These are phyloP conservation scores for Carex arenaria DNA, from an alignment of 202 grass and related monocot genomes.

Conservation along the genomic window DNA sequence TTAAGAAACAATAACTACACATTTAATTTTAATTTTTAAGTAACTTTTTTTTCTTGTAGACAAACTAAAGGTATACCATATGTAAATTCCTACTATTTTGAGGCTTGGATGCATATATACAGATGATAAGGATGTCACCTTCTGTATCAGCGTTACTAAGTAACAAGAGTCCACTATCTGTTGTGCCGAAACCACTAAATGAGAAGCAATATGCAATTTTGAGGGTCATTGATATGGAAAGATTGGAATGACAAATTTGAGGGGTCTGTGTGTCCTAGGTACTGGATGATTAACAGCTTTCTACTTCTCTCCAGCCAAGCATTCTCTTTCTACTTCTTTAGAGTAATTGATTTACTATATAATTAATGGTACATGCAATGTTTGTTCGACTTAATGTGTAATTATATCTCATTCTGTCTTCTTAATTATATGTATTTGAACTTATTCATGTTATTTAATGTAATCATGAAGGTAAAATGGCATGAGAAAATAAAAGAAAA, in stretches of 20 bases:
- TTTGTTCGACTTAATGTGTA: background rate
- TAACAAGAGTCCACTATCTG: background rate
- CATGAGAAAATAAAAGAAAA: background rate
- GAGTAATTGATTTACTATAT: background rate
- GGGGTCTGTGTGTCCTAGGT: background rate
- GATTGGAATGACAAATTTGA: background rate
- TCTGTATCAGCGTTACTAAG: background rate
- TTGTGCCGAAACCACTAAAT: background rate
- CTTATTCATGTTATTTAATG: background rate
- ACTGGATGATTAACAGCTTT: background rate
- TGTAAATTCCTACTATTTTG: background rate
- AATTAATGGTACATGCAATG: background rate
- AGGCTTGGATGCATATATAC: background rate
- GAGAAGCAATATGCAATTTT: background rate
- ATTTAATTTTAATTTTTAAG: background rate
- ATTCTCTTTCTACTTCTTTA: background rate
- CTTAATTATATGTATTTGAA: background rate
- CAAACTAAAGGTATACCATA: conserved; percentile 3
- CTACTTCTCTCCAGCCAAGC: background rate
- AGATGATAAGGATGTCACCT: background rate
- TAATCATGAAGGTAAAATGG: background rate
- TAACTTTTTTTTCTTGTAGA: background rate
- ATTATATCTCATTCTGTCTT: background rate
- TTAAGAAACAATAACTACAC: background rate
- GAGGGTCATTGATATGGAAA: background rate